A percentile compares a stretch with the other conserved stretches of the same genome.
These are phyloP conservation scores for Pythium phragmiticola DNA, from an alignment of 352 stramenopile genomes.

Conservation along the genomic window DNA sequence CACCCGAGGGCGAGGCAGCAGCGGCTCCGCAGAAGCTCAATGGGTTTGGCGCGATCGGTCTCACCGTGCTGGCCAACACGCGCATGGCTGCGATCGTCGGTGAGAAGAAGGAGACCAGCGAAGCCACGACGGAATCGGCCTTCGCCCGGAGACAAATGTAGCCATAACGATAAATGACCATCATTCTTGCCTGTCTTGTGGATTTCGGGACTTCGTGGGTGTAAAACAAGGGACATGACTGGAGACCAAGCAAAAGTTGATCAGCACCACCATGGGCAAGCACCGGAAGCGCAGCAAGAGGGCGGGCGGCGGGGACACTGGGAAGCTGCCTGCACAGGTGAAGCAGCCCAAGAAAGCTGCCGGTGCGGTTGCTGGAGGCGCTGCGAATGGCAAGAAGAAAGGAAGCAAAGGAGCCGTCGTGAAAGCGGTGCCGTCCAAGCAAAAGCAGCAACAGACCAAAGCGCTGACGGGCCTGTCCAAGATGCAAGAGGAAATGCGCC, in stretches of 20 bases:
- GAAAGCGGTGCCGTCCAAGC: slow-evolving; percentile 12
- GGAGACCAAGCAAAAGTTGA: slow-evolving; percentile 14
- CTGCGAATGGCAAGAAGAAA: slow-evolving; percentile 25
- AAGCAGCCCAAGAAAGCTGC: slow-evolving; percentile 28
- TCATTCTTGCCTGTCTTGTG: slow-evolving; percentile 9
- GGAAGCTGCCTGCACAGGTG: slow-evolving; percentile 17
- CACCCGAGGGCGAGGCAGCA: neutral
- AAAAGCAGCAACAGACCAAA: slow-evolving; percentile 17
- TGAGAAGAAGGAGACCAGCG: neutral
- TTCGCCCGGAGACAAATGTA: slow-evolving; percentile 15
- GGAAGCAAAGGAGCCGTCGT: slow-evolving; percentile 5
- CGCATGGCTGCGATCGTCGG: neutral
- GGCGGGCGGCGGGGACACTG: slow-evolving; percentile 1
- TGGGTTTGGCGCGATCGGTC: neutral
- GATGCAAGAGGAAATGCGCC: slow-evolving; percentile 82
- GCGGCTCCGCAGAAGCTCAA: neutral
- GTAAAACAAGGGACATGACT: slow-evolving; percentile 9
- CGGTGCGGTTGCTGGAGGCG: neutral
- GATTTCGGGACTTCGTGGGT: slow-evolving; percentile 4
- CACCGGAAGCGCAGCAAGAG: slow-evolving; percentile 33
- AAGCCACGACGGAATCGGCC: neutral
- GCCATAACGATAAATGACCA: slow-evolving; percentile 17
- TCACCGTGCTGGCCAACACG: neutral
- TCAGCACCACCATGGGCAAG: slow-evolving; percentile 16
- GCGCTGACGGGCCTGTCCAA: slow-evolving; percentile 41